A percentile compares a stretch with the other conserved stretches of the same genome.
Evolutionary conservation across 148 eudicot species (phyloP).

Genomic region (Dianthus caryophyllus): DNA sequence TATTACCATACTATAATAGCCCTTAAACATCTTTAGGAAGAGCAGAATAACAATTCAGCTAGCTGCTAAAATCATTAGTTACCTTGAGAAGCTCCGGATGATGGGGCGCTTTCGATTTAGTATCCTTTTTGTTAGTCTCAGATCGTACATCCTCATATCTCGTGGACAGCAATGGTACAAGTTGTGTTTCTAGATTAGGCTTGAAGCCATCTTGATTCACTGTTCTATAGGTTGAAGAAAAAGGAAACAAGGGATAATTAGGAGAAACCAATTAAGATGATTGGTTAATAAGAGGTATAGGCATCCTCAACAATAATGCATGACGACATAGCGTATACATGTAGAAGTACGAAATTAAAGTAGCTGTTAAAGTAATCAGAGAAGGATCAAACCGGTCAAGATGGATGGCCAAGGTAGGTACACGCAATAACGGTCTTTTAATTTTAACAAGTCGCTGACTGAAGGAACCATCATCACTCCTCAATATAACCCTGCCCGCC

Average conservation of each 20-base stretch:
- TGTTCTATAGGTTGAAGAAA: conserved; percentile 45
- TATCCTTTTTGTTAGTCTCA: conserved; percentile 47
- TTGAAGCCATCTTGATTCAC: conserved; percentile 92
- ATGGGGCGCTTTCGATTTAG: conserved; percentile 50
- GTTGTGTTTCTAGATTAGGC: conserved; percentile 95
- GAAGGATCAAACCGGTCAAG: conserved; percentile 64
- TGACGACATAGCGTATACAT: not conserved
- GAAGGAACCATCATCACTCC: conserved; percentile 74
- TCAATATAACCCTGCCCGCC: conserved; percentile 89
- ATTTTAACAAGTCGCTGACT: conserved; percentile 77
- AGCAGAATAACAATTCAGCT: not conserved
- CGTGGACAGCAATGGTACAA: conserved; percentile 71
- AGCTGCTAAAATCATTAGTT: conserved; percentile 16
- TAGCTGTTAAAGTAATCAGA: conserved; percentile 12
- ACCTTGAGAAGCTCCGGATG: conserved; percentile 92
- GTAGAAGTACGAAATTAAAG: not conserved
- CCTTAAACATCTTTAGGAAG: not conserved
- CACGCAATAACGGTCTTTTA: conserved; percentile 66
- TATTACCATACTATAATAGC: not conserved
- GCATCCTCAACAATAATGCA: not conserved
- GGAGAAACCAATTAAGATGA: not conserved
- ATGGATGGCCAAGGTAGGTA: conserved; percentile 93
- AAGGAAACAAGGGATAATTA: conserved; percentile 6
- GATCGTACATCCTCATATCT: conserved; percentile 43
- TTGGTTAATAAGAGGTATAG: not conserved